These are phyloP conservation scores for Erodium trifolium DNA, from an alignment of 441 rosid species.

Conservation along the genomic window DNA sequence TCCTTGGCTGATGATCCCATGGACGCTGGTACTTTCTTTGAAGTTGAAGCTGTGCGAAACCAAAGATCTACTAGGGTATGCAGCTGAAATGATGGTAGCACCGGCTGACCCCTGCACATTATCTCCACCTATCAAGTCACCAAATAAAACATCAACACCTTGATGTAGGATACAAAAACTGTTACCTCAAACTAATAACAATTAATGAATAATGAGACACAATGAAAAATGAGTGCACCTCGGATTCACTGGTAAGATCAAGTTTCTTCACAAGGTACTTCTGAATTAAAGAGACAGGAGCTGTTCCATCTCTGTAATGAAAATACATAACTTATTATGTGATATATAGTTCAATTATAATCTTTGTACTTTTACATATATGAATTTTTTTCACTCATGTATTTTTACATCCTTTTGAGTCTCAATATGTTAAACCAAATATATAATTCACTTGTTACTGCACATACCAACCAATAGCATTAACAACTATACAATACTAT, in stretches of 20 bases:
- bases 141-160: not conserved
- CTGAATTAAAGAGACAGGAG: conserved; percentile 56
- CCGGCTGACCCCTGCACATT: conserved; percentile 46
- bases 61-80: conserved; percentile 52
- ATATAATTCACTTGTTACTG: too few relatives aligned
- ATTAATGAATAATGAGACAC: too few relatives aligned
- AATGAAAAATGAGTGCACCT: conserved; percentile 32
- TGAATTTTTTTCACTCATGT: too few relatives aligned
- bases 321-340: not conserved
- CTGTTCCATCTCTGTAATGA: conserved; percentile 50
- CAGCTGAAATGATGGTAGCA: conserved; percentile 37
- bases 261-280: conserved; percentile 65
- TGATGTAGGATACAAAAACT: not conserved
- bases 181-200: too few relatives aligned
- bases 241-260: conserved; percentile 43
- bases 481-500: too few relatives aligned
- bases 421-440: too few relatives aligned
- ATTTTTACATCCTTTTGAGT: too few relatives aligned
- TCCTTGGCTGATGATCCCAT: conserved; percentile 60
- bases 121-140: conserved; percentile 44
- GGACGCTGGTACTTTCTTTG: conserved; percentile 39
- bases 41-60: conserved; percentile 38
- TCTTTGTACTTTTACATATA: too few relatives aligned
- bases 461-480: too few relatives aligned
- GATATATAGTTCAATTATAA: too few relatives aligned